phyloP scores from a whole-genome alignment of 352 stramenopile species.

The Globisporangium solare region DNA sequence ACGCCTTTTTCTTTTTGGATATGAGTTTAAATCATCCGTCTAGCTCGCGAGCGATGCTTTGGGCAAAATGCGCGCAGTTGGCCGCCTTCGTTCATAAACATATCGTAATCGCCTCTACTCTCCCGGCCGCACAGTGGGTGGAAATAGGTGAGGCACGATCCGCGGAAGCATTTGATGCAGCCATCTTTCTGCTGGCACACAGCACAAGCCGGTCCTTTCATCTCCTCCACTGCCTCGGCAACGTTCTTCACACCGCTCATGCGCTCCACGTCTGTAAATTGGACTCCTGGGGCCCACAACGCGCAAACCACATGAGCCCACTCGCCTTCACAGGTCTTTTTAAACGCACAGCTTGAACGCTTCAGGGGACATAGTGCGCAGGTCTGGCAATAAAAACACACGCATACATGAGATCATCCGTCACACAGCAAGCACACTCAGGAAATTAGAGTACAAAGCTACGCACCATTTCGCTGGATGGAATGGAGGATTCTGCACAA shows the following conservation, averaged over 20 bases:
- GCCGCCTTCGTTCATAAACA: constrained; percentile 88
- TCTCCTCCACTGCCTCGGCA: constrained; percentile 56
- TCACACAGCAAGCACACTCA: neutral
- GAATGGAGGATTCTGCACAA: constrained; percentile 40
- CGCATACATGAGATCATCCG: constrained; percentile 19
- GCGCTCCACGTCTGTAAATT: constrained; percentile 81
- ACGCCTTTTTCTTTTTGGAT: neutral
- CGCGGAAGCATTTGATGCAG: constrained; percentile 84
- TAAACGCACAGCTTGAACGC: constrained; percentile 67
- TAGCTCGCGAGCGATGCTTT: constrained; percentile 60
- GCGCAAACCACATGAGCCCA: constrained; percentile 87
- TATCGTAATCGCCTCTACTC: constrained; percentile 75
- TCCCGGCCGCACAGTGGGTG: constrained; percentile 83
- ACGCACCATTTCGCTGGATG: constrained; percentile 48
- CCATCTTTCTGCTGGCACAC: constrained; percentile 65
- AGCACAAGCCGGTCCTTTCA: constrained; percentile 49
- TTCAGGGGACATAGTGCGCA: constrained; percentile 79
- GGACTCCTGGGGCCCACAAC: constrained; percentile 80
- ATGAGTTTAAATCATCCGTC: constrained; percentile 16
- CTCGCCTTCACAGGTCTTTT: constrained; percentile 73
- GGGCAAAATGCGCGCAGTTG: constrained; percentile 79
- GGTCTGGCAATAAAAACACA: constrained; percentile 25
- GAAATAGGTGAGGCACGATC: constrained; percentile 63
- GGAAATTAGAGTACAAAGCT: neutral
- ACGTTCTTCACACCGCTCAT: constrained; percentile 83